Conservation (phyloP, 495 filamentous ascomycete genomes). For the Mytilinidion resinicola region DNA sequence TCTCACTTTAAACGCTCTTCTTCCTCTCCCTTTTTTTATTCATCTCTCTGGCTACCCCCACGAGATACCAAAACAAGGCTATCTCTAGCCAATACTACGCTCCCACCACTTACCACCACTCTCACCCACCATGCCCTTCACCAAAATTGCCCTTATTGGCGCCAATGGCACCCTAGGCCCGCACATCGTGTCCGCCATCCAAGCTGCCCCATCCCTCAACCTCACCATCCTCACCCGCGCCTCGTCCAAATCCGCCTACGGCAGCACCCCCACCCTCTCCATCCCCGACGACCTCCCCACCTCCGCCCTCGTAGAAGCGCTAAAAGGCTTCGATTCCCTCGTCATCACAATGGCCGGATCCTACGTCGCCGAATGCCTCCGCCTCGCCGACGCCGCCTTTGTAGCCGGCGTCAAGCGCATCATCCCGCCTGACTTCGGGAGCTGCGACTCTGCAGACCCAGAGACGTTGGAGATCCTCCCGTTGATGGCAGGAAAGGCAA, state of each 20-base stretch:
- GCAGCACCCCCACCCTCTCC: slow-evolving; percentile 8
- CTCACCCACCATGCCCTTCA: slow-evolving; percentile 7
- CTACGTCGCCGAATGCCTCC: slow-evolving; percentile 11
- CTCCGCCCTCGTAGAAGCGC: neutral
- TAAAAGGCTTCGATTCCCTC: slow-evolving; percentile 20
- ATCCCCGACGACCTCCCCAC: slow-evolving; percentile 21
- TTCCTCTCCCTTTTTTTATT: too few species aligned
- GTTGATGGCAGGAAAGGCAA: slow-evolving; percentile 21
- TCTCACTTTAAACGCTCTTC: too few species aligned
- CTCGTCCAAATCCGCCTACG: slow-evolving; percentile 21
- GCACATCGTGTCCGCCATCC: slow-evolving; percentile 17
- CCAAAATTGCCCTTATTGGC: slow-evolving; percentile 23
- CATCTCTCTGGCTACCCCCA: too few species aligned
- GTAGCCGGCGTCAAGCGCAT: slow-evolving; percentile 18
- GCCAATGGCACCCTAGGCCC: slow-evolving; percentile 22
- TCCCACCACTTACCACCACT: neutral
- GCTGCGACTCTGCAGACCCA: slow-evolving; percentile 22
- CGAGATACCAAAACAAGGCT: too few species aligned
- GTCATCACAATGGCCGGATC: slow-evolving; percentile 22
- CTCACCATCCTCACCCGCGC: slow-evolving; percentile 19
- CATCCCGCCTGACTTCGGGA: slow-evolving; percentile 26
- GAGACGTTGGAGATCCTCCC: slow-evolving; percentile 16
- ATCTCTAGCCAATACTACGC: too few species aligned
- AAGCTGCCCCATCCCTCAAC: slow-evolving; percentile 7
- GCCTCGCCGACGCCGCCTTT: slow-evolving; percentile 22